Evolutionary conservation across 805 yeast species (phyloP), one percentile per base, ranked within the genome.

Genomic region (Tetrapisispora taiwanensis): DNA sequence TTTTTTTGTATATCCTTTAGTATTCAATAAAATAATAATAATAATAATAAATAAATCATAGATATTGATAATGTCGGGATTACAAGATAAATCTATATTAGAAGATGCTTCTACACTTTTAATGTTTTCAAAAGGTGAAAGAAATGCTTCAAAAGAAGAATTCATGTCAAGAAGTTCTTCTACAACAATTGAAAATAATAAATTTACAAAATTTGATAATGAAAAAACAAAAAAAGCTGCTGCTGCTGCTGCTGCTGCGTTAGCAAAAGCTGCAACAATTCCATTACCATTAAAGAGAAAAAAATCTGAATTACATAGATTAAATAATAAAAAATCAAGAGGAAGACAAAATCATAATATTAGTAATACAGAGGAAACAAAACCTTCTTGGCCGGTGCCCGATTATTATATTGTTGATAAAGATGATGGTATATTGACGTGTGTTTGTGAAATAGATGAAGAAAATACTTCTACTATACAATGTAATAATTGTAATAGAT

Each of bases 401-500:
- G 59, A 60, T 2, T 56, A 74, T 0, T 83, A 79, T 59, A 74
- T 75, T 14, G 88, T 82, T 1, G 86, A 78, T 51, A 84, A 86
- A 4, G 95, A 89, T 59, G 72, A 90, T 2, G 96, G 95, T 0
- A 65, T 78, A 0, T 89, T 90, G 44, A 86, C 95, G 1, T 90
- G 97, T 65, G 77, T 89, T 8, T 90, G 97, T 70, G 87, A 79
- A 1, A 79, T 72, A 52, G 84, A 79, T 46, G 94, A 86, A 48
- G 96, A 87, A 64, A 92, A 90, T 53, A 97, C 97, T 0, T 82
- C 86, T 56, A 89, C 95, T 20, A 84, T 92, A 49, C 97, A 92
- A 65, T 92, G 98, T 67, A 96, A 88, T 60, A 73, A 77, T 30
- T 89, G 97, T 62, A 81, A 76, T 62, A 76, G 95, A 49, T 89